These are phyloP conservation scores for Fremontodendron californicum DNA, from an alignment of 345 rosid genomes.

Conservation along the genomic window DNA sequence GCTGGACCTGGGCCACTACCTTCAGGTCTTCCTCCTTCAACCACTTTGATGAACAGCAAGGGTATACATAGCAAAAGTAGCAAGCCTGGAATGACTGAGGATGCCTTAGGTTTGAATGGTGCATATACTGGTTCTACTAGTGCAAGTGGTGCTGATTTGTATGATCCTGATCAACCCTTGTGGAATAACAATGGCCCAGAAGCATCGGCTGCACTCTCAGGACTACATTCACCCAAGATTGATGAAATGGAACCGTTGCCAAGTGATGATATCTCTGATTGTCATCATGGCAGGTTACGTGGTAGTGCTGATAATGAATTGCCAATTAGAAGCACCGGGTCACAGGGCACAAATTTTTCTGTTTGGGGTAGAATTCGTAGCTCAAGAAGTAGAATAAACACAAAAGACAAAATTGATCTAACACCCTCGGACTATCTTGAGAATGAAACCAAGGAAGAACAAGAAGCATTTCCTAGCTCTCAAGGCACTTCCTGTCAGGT, in stretches of 20 bases:
- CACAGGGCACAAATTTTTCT: conserved; percentile 44
- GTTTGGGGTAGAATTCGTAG: conserved; percentile 70
- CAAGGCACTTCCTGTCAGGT: conserved; percentile 41
- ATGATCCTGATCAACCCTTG: conserved; percentile 98
- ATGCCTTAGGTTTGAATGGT: conserved; percentile 52
- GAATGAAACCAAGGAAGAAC: conserved; percentile 48
- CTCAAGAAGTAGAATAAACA: conserved; percentile 39
- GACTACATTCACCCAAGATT: conserved; percentile 43
- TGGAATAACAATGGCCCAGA: conserved; percentile 81
- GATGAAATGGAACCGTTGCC: conserved; percentile 49
- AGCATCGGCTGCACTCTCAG: conserved; percentile 49
- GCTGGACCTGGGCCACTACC: conserved; percentile 49
- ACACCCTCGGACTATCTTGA: conserved; percentile 38
- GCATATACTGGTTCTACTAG: conserved; percentile 40
- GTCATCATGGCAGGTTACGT: conserved; percentile 28
- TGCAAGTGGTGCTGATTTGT: conserved; percentile 68
- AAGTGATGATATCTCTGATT: conserved; percentile 45
- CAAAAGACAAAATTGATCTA: conserved; percentile 51
- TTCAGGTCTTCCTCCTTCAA: conserved; percentile 48
- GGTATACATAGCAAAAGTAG: conserved; percentile 40
- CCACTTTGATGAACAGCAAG: conserved; percentile 43
- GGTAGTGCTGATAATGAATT: conserved; percentile 38
- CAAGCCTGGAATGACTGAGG: conserved; percentile 54
- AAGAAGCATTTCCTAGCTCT: conserved; percentile 30
- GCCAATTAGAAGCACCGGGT: conserved; percentile 33